Base-by-base conservation (phyloP, 805 yeast species). In the Barnettozyma populi region DNA sequence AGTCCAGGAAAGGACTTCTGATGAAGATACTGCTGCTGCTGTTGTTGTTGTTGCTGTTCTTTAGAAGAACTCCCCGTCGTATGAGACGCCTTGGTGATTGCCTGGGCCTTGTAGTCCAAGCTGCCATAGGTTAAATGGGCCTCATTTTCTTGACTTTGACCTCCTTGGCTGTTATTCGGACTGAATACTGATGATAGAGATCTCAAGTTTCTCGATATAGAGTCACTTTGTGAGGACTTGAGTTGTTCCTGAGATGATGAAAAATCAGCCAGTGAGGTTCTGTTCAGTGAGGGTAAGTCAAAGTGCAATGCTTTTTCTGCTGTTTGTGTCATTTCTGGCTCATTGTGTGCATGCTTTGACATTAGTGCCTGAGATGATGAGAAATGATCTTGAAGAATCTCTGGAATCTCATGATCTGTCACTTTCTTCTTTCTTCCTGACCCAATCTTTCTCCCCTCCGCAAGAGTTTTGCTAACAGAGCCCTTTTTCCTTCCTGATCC, bases 401-500 rank as follows among this genome's bases (percentile, higher is more conserved):
- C 37, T 35, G 37, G 37, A 9, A 35, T 6, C 23, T 39, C 42
- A 39, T 39, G 7, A n/a, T 24, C 42, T 25, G 31, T 16, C 16
- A 25, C 16, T 19, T 39, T 39, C 37, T 54, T 57, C 49, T 61
- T 61, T 36, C 64, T 45, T 2, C 64, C 64, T 27, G 58, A 53
- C 0, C 64, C 64, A 4, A 46, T 50, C 45, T 57, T 59, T 34
- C 63, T 50, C 2, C 63, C 64, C 42, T 53, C 59, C 1, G 56
- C 57, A 23, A 59, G 44, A 3, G 60, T 58, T 41, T 59, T 61
- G 9, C 57, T 50, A 5, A 52, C 46, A 7, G 58, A 49, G 2
- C 65, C 65, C 34, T 56, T 57, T 46, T 60, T 60, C 40, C 65
- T 50, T 11, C 65, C 65, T 18, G 56, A 49, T 0, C 65, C 65